phyloP scores from a whole-genome alignment of 805 yeast species.

The Myxozyma monticola region DNA sequence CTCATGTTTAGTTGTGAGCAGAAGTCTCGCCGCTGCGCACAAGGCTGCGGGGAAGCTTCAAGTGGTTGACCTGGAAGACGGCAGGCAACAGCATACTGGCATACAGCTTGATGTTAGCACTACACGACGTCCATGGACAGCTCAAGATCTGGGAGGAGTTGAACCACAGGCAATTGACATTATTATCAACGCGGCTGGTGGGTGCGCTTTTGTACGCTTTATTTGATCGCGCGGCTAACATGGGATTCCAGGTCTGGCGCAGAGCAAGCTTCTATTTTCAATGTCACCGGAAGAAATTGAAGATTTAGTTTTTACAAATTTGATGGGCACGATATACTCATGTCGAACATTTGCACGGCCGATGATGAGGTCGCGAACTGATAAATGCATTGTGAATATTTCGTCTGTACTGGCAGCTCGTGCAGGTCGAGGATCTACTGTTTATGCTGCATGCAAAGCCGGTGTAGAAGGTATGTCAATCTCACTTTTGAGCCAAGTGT shows the following conservation, averaged over 20 bases:
- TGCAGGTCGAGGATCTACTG: conserved; percentile 39
- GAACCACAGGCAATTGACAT: conserved; percentile 40
- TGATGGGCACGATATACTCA: conserved; percentile 60
- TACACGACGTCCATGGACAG: conserved; percentile 17
- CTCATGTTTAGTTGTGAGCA: conserved; percentile 51
- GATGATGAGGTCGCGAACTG: conserved; percentile 45
- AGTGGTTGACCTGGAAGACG: not conserved
- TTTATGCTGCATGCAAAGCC: conserved; percentile 69
- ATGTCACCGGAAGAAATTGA: conserved; percentile 48
- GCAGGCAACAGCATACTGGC: conserved; percentile 12
- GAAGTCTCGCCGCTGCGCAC: conserved; percentile 45
- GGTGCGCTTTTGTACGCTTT: not conserved
- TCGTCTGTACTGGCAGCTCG: conserved; percentile 62
- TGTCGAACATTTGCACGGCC: conserved; percentile 53
- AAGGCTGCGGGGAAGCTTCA: conserved; percentile 29
- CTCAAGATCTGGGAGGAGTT: conserved; percentile 17
- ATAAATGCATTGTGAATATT: conserved; percentile 55
- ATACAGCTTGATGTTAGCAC: conserved; percentile 23
- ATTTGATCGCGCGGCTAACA: not conserved
- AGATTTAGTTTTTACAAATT: conserved; percentile 53
- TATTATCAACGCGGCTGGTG: conserved; percentile 55
- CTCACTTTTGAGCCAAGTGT: not conserved
- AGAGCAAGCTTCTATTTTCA: conserved; percentile 49
- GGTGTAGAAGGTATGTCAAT: conserved; percentile 48
- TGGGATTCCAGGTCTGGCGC: conserved; percentile 70